These are phyloP conservation scores for Taphrina pruni DNA, from an alignment of 1,139 yeast species.

Conservation along the genomic window DNA sequence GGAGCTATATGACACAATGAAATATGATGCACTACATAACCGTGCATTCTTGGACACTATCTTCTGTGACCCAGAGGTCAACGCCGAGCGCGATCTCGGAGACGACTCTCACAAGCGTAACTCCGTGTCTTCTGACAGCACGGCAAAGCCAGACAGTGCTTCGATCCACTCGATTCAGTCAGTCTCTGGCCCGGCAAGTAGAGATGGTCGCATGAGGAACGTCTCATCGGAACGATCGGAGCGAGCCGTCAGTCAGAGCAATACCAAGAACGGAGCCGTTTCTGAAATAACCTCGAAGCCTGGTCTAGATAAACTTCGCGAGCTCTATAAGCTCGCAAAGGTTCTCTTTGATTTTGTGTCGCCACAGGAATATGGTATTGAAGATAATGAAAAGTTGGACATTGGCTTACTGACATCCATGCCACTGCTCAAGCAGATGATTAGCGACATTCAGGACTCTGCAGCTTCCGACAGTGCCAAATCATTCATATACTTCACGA, in stretches of 20 bases:
- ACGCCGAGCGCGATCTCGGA: conserved; percentile 34
- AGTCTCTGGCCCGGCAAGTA: neutral
- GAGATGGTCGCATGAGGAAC: conserved; percentile 9
- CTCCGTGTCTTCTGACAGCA: conserved; percentile 24
- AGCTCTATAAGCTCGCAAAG: conserved; percentile 85
- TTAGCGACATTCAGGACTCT: conserved; percentile 79
- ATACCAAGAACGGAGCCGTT: conserved; percentile 22
- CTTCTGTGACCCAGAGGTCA: conserved; percentile 69
- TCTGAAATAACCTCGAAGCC: conserved; percentile 36
- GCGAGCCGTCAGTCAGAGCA: conserved; percentile 14
- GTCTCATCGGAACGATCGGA: conserved; percentile 24
- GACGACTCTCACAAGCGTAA: conserved; percentile 29
- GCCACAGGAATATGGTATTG: conserved; percentile 98
- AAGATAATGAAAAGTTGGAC: conserved; percentile 91
- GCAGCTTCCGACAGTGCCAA: conserved; percentile 79
- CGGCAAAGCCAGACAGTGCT: conserved; percentile 15
- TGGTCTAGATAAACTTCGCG: conserved; percentile 60
- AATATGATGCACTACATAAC: conserved; percentile 95
- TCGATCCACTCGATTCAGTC: conserved; percentile 25
- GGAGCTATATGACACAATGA: conserved; percentile 97
- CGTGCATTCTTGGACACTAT: conserved; percentile 83
- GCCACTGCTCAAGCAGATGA: conserved; percentile 88
- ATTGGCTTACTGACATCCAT: conserved; percentile 92
- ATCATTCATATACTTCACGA: conserved; percentile 88
- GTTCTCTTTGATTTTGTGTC: conserved; percentile 95